Conservation (phyloP, 2,329 filamentous ascomycete species). For the Exserohilum turcica region DNA sequence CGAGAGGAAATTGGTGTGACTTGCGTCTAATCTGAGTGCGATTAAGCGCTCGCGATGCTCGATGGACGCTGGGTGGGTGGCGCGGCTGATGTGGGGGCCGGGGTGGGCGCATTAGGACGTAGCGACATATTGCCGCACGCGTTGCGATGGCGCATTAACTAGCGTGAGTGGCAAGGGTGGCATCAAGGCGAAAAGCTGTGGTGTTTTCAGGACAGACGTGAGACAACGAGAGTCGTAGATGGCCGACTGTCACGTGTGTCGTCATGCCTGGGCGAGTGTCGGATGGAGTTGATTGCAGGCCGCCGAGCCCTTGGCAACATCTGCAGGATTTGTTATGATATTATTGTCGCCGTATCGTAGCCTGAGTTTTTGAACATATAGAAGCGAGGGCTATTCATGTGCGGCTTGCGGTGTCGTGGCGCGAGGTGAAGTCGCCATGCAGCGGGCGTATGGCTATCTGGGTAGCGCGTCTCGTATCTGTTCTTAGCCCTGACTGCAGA, state of each 20-base stretch:
- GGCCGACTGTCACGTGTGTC: not conserved
- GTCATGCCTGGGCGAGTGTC: not conserved
- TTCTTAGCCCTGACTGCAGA: slow-evolving; percentile 12
- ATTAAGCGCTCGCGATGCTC: slow-evolving; percentile 26
- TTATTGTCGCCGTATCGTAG: not conserved
- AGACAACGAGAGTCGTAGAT: not conserved
- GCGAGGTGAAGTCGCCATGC: not conserved
- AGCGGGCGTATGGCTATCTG: not conserved
- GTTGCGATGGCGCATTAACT: slow-evolving; percentile 5
- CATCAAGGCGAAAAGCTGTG: not conserved
- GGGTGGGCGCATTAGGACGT: slow-evolving; percentile 9
- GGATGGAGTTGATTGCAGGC: not conserved
- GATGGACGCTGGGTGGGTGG: slow-evolving; percentile 19
- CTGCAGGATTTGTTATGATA: not conserved
- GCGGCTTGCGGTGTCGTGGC: not conserved
- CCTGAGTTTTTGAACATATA: not conserved
- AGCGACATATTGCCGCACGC: slow-evolving; percentile 11
- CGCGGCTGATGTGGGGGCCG: slow-evolving; percentile 27
- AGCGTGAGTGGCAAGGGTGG: not conserved
- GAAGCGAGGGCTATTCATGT: not conserved
- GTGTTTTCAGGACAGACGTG: not conserved
- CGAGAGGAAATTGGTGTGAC: slow-evolving; percentile 13
- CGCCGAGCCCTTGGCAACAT: not conserved
- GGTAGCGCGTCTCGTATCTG: not conserved
- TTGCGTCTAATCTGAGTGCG: slow-evolving; percentile 23